These are phyloP conservation scores for Aureobasidium sp. DNA, from an alignment of 2,329 filamentous ascomycete species.

Conservation along the genomic window DNA sequence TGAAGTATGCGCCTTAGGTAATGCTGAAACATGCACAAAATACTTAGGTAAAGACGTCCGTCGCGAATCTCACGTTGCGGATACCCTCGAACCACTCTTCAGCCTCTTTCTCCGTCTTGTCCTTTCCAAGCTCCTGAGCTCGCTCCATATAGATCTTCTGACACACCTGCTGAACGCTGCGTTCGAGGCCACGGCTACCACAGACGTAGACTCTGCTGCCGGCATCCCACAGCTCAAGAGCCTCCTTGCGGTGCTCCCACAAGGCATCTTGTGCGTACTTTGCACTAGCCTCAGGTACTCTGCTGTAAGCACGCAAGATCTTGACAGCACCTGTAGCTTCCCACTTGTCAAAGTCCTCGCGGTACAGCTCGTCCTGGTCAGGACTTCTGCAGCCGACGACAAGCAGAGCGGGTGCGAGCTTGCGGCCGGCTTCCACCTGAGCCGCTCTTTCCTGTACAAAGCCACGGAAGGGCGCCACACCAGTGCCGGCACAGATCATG, in stretches of 20 bases:
- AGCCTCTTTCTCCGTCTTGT: conserved; percentile 24
- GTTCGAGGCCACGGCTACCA: conserved; percentile 45
- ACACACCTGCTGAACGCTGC: conserved; percentile 35
- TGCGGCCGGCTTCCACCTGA: conserved; percentile 40
- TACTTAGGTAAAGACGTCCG: conserved; percentile 26
- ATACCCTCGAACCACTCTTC: conserved; percentile 22
- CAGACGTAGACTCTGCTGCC: conserved; percentile 57
- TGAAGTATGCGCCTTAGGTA: not conserved
- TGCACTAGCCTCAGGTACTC: conserved; percentile 30
- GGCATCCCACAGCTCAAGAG: conserved; percentile 37
- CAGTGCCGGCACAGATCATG: conserved; percentile 98
- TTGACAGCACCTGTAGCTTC: conserved; percentile 51
- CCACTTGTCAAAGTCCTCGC: conserved; percentile 52
- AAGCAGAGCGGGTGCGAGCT: conserved; percentile 47
- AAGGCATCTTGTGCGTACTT: conserved; percentile 48
- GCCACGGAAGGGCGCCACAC: conserved; percentile 96
- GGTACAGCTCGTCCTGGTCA: conserved; percentile 52
- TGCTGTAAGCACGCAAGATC: conserved; percentile 54
- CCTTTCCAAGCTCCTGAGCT: conserved; percentile 26
- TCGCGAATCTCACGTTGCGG: conserved; percentile 18
- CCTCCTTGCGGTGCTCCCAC: conserved; percentile 38
- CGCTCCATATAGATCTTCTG: conserved; percentile 37
- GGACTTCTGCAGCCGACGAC: conserved; percentile 56
- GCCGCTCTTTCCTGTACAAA: conserved; percentile 83
- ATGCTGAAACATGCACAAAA: not conserved